phyloP scores from a whole-genome alignment of 2,329 filamentous ascomycete genomes.

The Epichloe aotearoae region DNA sequence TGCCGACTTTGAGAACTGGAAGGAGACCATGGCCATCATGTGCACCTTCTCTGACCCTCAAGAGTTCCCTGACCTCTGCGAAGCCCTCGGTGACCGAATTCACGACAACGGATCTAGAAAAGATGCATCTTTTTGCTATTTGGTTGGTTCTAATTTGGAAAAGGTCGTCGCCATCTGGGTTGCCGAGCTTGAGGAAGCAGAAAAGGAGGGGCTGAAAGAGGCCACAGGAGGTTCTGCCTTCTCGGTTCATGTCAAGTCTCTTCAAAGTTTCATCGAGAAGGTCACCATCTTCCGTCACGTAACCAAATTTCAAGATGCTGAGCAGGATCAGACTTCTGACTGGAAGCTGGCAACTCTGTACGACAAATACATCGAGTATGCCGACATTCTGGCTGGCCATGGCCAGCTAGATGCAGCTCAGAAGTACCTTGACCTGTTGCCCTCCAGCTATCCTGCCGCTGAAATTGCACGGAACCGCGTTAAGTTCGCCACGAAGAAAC shows the following conservation, averaged over 20 bases:
- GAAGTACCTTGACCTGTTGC: slow-evolving; percentile 82
- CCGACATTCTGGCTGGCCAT: slow-evolving; percentile 83
- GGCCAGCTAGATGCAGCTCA: slow-evolving; percentile 78
- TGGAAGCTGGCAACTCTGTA: slow-evolving; percentile 89
- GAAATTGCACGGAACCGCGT: slow-evolving; percentile 79
- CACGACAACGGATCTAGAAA: slow-evolving; percentile 66
- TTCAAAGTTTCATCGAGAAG: slow-evolving; percentile 96
- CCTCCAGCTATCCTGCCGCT: slow-evolving; percentile 69
- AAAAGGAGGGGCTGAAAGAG: slow-evolving; percentile 59
- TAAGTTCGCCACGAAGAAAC: slow-evolving; percentile 60
- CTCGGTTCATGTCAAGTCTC: slow-evolving; percentile 74
- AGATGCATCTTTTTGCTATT: slow-evolving; percentile 91
- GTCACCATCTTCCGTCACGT: slow-evolving; percentile 93
- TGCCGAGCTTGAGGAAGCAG: slow-evolving; percentile 72
- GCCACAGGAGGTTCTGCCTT: slow-evolving; percentile 66
- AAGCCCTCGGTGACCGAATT: slow-evolving; percentile 84
- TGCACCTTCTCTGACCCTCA: slow-evolving; percentile 88
- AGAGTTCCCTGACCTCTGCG: slow-evolving; percentile 90
- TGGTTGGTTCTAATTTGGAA: slow-evolving; percentile 90
- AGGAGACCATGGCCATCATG: slow-evolving; percentile 87
- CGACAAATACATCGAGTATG: slow-evolving; percentile 93
- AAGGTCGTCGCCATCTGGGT: slow-evolving; percentile 96
- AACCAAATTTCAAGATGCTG: slow-evolving; percentile 75
- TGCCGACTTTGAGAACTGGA: slow-evolving; percentile 85
- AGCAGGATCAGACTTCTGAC: slow-evolving; percentile 55